Evolutionary conservation across 2,329 filamentous ascomycete genomes (phyloP).

Genomic region (Pyrenochaeta sp.): DNA sequence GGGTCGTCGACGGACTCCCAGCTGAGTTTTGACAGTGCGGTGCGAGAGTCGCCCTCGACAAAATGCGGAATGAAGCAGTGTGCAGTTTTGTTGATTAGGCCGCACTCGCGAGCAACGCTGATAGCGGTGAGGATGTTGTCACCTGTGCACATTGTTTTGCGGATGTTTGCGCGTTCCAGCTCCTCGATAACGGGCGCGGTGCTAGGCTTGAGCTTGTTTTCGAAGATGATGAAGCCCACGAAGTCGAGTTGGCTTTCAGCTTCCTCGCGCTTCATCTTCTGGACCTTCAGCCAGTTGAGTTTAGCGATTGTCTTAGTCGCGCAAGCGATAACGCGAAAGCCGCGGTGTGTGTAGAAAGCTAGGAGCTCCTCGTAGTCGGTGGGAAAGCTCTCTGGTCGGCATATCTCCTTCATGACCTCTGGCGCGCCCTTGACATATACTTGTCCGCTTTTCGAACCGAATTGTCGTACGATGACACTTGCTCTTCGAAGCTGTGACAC

Average conservation of each 20-base stretch:
- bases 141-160: conserved; percentile 94
- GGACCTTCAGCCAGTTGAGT: conserved; percentile 90
- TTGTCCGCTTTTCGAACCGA: conserved; percentile 82
- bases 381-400: conserved; percentile 82
- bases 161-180: conserved; percentile 81
- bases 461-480: conserved; percentile 90
- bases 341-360: conserved; percentile 90
- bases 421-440: conserved; percentile 97
- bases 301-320: conserved; percentile 88
- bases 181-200: conserved; percentile 84
- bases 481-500: conserved; percentile 90
- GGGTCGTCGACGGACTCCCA: conserved; percentile 98
- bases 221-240: conserved; percentile 96
- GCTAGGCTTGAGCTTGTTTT: conserved; percentile 95
- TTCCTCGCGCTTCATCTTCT: conserved; percentile 89
- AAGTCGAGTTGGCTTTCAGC: conserved; percentile 87
- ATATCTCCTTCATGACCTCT: conserved; percentile 96
- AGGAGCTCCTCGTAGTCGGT: conserved; percentile 89
- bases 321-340: conserved; percentile 95
- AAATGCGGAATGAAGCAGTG: conserved; percentile 96
- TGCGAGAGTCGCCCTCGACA: conserved; percentile 76
- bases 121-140: conserved; percentile 98
- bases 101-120: conserved; percentile 91
- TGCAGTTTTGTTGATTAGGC: conserved; percentile 78
- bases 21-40: conserved; percentile 74